These are phyloP conservation scores for Pseudoscleropodium purum DNA, from an alignment of 225 moss, liverwort and hornwort species.

Conservation along the genomic window DNA sequence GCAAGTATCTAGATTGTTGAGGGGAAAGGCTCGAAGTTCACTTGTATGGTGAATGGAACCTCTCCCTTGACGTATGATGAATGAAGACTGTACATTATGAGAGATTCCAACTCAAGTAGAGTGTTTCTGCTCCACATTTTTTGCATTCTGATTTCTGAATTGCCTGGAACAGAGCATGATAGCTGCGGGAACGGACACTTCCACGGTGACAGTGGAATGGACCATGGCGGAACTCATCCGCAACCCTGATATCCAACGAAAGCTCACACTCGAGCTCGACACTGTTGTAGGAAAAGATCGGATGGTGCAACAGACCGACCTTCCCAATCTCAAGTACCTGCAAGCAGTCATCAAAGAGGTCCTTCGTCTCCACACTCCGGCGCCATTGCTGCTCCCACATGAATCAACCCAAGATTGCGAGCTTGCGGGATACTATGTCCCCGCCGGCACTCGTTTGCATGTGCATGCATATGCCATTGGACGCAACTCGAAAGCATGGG, in stretches of 20 bases:
- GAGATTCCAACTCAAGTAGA: neutral
- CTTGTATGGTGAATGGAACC: neutral
- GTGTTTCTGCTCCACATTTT: neutral
- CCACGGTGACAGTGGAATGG: slow-evolving; percentile 12
- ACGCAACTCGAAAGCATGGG: neutral
- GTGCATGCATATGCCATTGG: slow-evolving; percentile 13
- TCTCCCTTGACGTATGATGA: neutral
- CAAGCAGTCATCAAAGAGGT: slow-evolving; percentile 30
- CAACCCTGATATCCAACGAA: neutral
- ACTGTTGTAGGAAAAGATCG: neutral
- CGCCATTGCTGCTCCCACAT: slow-evolving; percentile 11
- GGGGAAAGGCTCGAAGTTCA: neutral
- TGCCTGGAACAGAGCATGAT: slow-evolving; percentile 2
- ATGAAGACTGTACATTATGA: neutral
- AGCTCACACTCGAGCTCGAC: slow-evolving; percentile 8
- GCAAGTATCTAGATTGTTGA: neutral
- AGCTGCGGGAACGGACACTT: slow-evolving; percentile 4
- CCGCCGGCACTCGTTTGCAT: slow-evolving; percentile 10
- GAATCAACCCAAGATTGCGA: neutral
- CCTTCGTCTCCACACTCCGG: slow-evolving; percentile 21
- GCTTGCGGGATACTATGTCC: slow-evolving; percentile 25
- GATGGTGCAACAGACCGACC: slow-evolving; percentile 5
- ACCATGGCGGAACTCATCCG: slow-evolving; percentile 16
- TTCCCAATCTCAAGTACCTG: slow-evolving; percentile 10
- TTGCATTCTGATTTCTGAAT: neutral